Evolutionary conservation across 2,329 filamentous ascomycete species (phyloP).

Genomic region (Aschersonia sp.): DNA sequence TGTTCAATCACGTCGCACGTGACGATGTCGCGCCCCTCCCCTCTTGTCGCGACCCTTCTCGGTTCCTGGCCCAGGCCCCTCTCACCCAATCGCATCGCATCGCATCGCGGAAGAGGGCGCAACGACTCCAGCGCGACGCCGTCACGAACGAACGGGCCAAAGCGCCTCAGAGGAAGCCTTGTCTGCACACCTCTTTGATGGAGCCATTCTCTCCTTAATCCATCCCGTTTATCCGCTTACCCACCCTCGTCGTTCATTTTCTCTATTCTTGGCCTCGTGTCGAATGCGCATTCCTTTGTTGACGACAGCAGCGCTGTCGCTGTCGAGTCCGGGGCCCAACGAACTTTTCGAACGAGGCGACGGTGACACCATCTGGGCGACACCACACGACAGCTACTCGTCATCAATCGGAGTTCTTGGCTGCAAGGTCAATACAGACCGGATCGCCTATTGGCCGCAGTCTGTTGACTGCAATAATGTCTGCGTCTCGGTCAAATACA

Average conservation of each 20-base stretch:
- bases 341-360: background rate
- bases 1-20: too few relatives aligned
- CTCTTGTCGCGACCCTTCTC: background rate
- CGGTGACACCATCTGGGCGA: constrained; percentile 18
- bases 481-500: constrained; percentile 36
- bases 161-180: too few relatives aligned
- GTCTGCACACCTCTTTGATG: too few relatives aligned
- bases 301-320: background rate
- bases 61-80: background rate
- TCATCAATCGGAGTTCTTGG: constrained; percentile 45
- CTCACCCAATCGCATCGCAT: background rate
- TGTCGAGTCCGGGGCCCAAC: background rate
- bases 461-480: constrained; percentile 38
- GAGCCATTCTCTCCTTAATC: too few relatives aligned
- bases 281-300: constrained; percentile 1
- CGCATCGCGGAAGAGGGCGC: background rate
- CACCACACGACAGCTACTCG: constrained; percentile 42
- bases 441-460: constrained; percentile 46
- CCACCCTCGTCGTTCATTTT: too few relatives aligned
- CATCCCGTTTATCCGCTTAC: too few relatives aligned
- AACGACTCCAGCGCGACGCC: background rate
- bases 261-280: background rate
- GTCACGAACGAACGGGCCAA: too few relatives aligned
- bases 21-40: too few relatives aligned
- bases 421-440: constrained; percentile 45